Evolutionary conservation across 1,284 basidiomycete genomes (phyloP).

Genomic region (Leccinum fallax): DNA sequence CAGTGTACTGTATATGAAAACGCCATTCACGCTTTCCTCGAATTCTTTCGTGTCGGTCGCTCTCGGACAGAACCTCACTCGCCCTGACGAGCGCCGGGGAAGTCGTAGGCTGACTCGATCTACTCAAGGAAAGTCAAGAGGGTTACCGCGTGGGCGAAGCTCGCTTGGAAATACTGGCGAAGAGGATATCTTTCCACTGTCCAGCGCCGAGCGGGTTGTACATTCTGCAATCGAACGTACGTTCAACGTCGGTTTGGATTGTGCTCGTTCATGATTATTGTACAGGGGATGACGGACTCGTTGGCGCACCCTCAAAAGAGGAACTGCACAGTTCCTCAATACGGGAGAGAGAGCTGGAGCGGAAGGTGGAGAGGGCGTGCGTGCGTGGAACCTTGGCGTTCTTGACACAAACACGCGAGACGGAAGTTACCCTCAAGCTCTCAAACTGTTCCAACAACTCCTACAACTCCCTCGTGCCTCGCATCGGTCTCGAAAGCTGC

Average conservation of each 20-base stretch:
- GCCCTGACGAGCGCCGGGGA: too few relatives aligned
- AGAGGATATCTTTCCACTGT: slow-evolving; percentile 64
- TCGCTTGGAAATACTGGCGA: slow-evolving; percentile 81
- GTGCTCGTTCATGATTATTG: slow-evolving; percentile 9
- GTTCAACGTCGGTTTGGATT: slow-evolving; percentile 49
- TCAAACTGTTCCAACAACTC: too few relatives aligned
- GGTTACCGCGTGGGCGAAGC: slow-evolving; percentile 72
- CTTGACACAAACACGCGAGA: too few relatives aligned
- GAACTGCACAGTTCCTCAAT: slow-evolving; percentile 71
- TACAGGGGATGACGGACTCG: slow-evolving; percentile 68
- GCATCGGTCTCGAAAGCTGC: slow-evolving; percentile 52
- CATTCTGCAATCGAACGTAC: slow-evolving; percentile 63
- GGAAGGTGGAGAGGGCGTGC: slow-evolving; percentile 41
- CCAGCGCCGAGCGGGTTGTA: slow-evolving; percentile 59
- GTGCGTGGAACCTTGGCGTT: too few relatives aligned
- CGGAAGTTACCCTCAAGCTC: too few relatives aligned
- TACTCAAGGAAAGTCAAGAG: slow-evolving; percentile 67
- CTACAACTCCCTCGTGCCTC: too few relatives aligned
- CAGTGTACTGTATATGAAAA: slow-evolving; percentile 37
- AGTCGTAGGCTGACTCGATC: slow-evolving; percentile 42
- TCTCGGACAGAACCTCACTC: slow-evolving; percentile 73
- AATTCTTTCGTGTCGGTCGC: slow-evolving; percentile 67
- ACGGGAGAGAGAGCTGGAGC: slow-evolving; percentile 56
- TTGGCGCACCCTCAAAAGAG: slow-evolving; percentile 64
- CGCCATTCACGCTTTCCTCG: slow-evolving; percentile 56